These are phyloP conservation scores for Picea sitchensis DNA, from an alignment of 75 land plant species.

Conservation along the genomic window DNA sequence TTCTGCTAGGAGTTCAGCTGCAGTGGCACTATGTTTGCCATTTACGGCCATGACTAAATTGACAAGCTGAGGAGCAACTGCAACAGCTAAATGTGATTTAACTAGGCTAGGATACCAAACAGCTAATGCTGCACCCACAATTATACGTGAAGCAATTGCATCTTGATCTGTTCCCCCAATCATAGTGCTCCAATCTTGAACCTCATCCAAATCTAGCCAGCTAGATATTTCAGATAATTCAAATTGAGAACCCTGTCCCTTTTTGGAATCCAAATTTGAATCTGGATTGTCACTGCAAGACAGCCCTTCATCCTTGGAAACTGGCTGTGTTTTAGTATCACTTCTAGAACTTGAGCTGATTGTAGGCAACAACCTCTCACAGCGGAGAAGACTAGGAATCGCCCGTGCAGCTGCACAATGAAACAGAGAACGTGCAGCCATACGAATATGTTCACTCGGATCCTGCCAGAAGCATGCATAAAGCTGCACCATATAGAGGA, in stretches of 20 bases:
- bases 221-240: conserved; percentile 32
- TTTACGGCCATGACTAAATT: conserved; percentile 77
- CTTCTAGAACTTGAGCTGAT: neutral
- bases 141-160: conserved; percentile 75
- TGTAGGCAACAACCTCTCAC: conserved; percentile 11
- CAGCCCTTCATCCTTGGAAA: neutral
- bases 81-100: conserved; percentile 40
- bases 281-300: neutral
- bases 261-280: neutral
- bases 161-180: conserved; percentile 85
- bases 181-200: conserved; percentile 68
- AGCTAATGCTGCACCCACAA: conserved; percentile 77
- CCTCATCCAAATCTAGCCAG: conserved; percentile 85
- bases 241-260: conserved; percentile 6
- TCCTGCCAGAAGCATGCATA: conserved; percentile 93
- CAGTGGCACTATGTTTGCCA: conserved; percentile 82
- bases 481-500: conserved; percentile 39
- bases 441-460: conserved; percentile 76
- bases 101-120: conserved; percentile 89
- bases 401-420: conserved; percentile 88
- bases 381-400: conserved; percentile 50
- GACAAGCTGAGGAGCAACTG: conserved; percentile 60
- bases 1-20: conserved; percentile 88
- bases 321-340: neutral
- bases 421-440: conserved; percentile 95